phyloP scores from a whole-genome alignment of 345 rosid species.

The Sisymbrium altissimum region DNA sequence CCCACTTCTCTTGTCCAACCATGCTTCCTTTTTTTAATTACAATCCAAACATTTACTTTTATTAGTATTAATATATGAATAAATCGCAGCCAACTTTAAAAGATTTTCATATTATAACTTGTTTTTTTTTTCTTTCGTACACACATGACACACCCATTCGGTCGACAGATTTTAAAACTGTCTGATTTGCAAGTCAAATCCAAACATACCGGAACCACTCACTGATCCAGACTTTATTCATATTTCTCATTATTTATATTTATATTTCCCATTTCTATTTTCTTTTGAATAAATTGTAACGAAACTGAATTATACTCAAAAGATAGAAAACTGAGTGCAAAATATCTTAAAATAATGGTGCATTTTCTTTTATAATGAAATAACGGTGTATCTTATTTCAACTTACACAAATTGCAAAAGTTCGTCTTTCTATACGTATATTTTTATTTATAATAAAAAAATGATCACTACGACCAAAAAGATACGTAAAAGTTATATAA shows the following conservation, averaged over 20 bases:
- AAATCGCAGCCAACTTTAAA: background rate
- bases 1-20: conserved; percentile 81
- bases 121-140: conserved; percentile 17
- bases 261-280: background rate
- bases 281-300: background rate
- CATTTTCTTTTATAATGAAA: background rate
- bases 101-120: background rate
- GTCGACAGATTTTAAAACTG: background rate
- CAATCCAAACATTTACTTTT: conserved; percentile 22
- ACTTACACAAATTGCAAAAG: background rate
- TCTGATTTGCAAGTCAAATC: background rate
- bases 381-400: background rate
- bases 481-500: background rate
- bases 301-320: background rate
- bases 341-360: background rate
- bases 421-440: background rate
- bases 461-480: background rate
- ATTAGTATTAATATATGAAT: background rate
- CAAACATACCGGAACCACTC: conserved; percentile 13
- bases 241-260: background rate
- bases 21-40: conserved; percentile 48
- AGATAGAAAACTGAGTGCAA: background rate
- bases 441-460: background rate
- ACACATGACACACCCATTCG: conserved; percentile 13
- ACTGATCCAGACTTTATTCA: background rate